Evolutionary conservation across 1,284 basidiomycete genomes (phyloP), one percentile per base, ranked within the genome.

Genomic region (Cutaneotrichosporon dermatis): DNA sequence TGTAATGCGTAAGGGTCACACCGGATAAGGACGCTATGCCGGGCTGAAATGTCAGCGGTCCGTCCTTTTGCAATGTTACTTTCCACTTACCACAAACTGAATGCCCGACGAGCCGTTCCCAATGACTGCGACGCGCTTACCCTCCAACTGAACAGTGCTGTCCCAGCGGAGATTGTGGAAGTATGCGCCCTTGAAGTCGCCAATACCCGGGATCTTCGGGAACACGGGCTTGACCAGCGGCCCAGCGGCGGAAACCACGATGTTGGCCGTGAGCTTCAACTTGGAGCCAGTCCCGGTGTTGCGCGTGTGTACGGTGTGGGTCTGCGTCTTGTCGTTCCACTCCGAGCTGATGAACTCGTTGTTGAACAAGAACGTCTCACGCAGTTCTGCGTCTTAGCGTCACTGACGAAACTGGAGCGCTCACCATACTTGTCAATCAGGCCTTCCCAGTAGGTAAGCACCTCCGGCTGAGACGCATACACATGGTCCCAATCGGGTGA

Each of bases 131-230:
- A 57, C 36, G 5, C 49, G 56, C 34, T 40, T 54, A 8, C 55
- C 55, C 11, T 10, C 40, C 0, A 63, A 25, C n/a, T 51, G 34
- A 4, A 63, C 61, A 8, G 62, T 62, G 35, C 60, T 55, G 16
- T 73, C 60, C 76, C 76, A 79, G 6, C 66, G 51, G 11, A 71
- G 69, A 25, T 70, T 74, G 59, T 79, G 77, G 36, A 74, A 70
- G 35, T 69, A 66, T 8, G 51, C 33, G 4, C 77, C 77, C 35
- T 73, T 63, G 65, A 77, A 79, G 4, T 50, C 52, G 9, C 74
- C 66, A 16, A 69, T 60, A 0, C 75, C 75, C 0, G 71, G 66
- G 10, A 77, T 61, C 3, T 67, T 54, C 5, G 77, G 77, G 41
- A 74, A 63, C 57, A 66, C 66, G 34, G 67, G 67, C 34, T 59